A percentile compares a stretch with the other conserved stretches of the same genome.
Evolutionary conservation across 495 filamentous ascomycete species (phyloP).

Genomic region (Cladorrhinum samala): DNA sequence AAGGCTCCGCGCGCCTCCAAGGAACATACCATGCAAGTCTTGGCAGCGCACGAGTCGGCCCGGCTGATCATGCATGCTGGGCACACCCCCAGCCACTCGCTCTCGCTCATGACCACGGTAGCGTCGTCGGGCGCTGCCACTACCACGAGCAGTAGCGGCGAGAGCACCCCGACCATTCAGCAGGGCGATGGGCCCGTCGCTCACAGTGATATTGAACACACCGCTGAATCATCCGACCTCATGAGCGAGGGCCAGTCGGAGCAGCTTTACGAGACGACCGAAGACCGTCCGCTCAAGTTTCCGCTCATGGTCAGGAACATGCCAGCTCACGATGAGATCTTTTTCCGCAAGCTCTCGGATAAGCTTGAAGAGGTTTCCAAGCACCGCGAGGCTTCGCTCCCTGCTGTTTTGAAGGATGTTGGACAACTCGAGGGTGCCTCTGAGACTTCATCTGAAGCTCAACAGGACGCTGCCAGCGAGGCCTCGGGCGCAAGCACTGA

Average conservation of each 20-base stretch:
- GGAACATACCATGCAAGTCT: slow-evolving; percentile 34
- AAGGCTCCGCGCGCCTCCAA: slow-evolving; percentile 18
- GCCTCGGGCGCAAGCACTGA: slow-evolving; percentile 5
- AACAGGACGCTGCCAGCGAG: slow-evolving; percentile 6
- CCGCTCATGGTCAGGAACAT: slow-evolving; percentile 42
- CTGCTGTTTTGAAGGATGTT: slow-evolving; percentile 32
- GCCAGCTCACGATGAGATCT: slow-evolving; percentile 41
- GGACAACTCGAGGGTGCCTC: slow-evolving; percentile 5
- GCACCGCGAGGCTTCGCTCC: slow-evolving; percentile 30
- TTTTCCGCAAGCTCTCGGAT: slow-evolving; percentile 36
- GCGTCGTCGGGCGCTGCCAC: slow-evolving; percentile 30
- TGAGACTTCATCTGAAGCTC: slow-evolving; percentile 4
- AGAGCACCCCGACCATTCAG: slow-evolving; percentile 31
- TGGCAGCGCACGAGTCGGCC: slow-evolving; percentile 33
- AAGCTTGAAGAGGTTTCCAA: slow-evolving; percentile 37
- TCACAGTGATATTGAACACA: not conserved
- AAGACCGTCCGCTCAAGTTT: slow-evolving; percentile 36
- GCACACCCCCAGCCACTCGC: slow-evolving; percentile 43
- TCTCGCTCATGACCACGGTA: slow-evolving; percentile 35
- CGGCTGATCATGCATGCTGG: slow-evolving; percentile 46
- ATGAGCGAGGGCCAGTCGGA: slow-evolving; percentile 19
- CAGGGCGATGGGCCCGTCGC: slow-evolving; percentile 20
- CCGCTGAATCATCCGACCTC: not conserved
- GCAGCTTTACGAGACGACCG: slow-evolving; percentile 18
- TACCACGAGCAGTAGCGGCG: slow-evolving; percentile 34